Base-by-base conservation (phyloP, 257 asterid genomes). In the Cinchona pubescens region DNA sequence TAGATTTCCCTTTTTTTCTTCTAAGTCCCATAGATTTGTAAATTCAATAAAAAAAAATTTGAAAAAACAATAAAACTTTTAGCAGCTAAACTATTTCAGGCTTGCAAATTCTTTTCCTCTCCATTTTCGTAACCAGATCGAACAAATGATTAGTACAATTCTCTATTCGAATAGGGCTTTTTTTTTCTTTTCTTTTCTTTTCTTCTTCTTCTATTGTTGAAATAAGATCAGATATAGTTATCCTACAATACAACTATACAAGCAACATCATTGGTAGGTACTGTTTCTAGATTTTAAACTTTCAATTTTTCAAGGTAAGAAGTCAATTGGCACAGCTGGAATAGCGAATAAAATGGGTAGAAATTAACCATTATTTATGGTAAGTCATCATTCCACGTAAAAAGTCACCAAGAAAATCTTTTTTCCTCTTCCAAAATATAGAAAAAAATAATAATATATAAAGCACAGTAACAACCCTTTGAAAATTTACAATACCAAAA, bases 311-410 rank as follows among this genome's bases (percentile, higher is more conserved):
- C 55, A 72, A 0, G 38, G 16, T 48, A 53, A 1, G n/a, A n/a
- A n/a, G n/a, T n/a, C n/a, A n/a, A n/a, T n/a, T n/a, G n/a, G n/a
- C n/a, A n/a, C 76, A 72, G 76, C 45, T 58, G 27, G 29, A 60
- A 72, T 58, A n/a, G 76, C 68, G 76, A 40, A 72, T 72, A 56
- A 25, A 56, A 25, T 56, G 68, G 68, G 23, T 40, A 46, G 21
- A 72, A 72, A 72, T 58, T 16, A 42, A 58, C 37, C 56, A 65
- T 43, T 58, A 51, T 19, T 37, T 38, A 62, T 19, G 58, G 25
- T 25, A 25, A 6, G 35, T 46, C 19, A 12, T 46, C 2, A 37
- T n/a, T 10, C 1, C 38, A 23, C 0, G 71, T 53, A 66, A 34
- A 34, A 66, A 38, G 60, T 15, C 53, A 66, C 18, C 23, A 67